A percentile compares a stretch with the other conserved stretches of the same genome.
phyloP scores from a whole-genome alignment of 2,329 filamentous ascomycete genomes.

The Fusarium fujikuroi region DNA sequence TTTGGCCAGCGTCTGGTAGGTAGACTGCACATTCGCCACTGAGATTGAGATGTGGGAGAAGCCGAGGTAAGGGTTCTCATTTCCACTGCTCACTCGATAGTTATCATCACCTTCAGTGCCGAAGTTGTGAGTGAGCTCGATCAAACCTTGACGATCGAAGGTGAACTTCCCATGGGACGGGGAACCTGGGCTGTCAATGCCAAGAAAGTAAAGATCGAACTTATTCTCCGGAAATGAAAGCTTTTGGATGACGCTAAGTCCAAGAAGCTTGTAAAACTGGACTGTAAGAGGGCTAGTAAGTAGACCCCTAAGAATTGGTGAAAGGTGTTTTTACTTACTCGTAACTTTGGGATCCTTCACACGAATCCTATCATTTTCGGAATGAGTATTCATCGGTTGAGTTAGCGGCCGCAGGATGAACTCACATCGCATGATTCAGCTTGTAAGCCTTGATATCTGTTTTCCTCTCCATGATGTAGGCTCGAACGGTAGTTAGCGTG shows the following conservation, averaged over 20 bases:
- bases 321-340: neutral
- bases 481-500: neutral
- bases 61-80: neutral
- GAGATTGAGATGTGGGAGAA: neutral
- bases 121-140: neutral
- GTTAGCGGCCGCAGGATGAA: rapidly evolving
- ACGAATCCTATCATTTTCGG: neutral
- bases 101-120: neutral
- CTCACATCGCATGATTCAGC: neutral
- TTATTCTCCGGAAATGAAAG: neutral
- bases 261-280: neutral
- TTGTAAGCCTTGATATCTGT: neutral
- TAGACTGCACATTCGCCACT: neutral
- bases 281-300: neutral
- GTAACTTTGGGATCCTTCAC: neutral
- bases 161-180: neutral
- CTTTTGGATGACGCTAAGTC: neutral
- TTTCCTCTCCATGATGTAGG: neutral
- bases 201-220: neutral
- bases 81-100: neutral
- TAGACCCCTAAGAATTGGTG: rapidly evolving
- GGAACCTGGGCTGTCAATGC: neutral
- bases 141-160: neutral
- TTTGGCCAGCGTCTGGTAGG: neutral
- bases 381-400: rapidly evolving